Evolutionary conservation across 2,329 filamentous ascomycete genomes (phyloP), one percentile per base, ranked within the genome.

Genomic region (Talaromyces amestolkiae): DNA sequence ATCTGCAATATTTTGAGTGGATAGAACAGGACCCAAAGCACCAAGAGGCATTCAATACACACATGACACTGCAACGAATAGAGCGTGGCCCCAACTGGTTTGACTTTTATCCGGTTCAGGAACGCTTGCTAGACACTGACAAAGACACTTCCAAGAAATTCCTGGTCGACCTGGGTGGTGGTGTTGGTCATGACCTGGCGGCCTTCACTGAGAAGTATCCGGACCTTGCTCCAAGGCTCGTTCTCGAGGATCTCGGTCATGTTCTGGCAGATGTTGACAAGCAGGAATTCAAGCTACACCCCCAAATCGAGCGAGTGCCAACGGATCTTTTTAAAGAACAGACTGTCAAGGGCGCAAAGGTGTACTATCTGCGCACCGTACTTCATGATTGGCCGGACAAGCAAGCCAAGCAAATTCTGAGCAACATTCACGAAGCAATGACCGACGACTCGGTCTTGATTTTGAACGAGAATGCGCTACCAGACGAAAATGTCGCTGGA

Each of bases 321-420:
- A 43, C 39, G 8, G 39, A 43, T 43, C 39, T 43, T 43, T 43
- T n/a, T 17, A n/a, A 43, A 19, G 41, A 19, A 43, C 41, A 43
- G 41, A 10, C 41, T n/a, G 7, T 43, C 17, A 43, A 43, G 41
- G 41, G 41, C 15, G 41, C 41, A 3, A 69, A 65, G 39, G 68
- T 67, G 31, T 75, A 74, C 51, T 73, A 70, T 58, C 65, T 74
- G 63, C 67, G 70, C 13, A 69, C 66, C 15, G 69, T 75, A 2
- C 58, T 74, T 8, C 72, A 75, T 58, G 70, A 75, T 54, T 74
- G 69, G 67, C 69, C 72, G 0, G 71, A 74, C 37, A 68, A 68
- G 41, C 65, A 71, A 31, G 68, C 67, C n/a, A 47, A 65, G 31
- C 13, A 67, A 11, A 70, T 67, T 31, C 64, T 73, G 13, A 33